These are phyloP conservation scores for Backusella circina DNA, from an alignment of 192 early-diverging fungal species.

Conservation along the genomic window DNA sequence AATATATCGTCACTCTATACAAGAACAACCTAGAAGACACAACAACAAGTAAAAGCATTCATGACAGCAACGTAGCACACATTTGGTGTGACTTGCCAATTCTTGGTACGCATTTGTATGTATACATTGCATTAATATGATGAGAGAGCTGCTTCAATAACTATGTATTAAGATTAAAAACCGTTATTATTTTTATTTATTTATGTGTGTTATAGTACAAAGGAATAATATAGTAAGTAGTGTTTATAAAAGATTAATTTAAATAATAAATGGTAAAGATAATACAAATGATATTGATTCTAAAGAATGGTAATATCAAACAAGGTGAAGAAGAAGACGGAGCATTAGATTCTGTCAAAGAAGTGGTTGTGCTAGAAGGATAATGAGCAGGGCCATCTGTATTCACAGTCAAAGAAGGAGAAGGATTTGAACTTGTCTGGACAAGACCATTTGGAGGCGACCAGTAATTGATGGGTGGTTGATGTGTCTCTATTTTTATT, in stretches of 20 bases:
- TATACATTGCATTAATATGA: no score
- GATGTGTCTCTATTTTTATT: background rate
- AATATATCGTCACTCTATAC: no score
- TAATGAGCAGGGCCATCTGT: background rate
- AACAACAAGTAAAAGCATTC: no score
- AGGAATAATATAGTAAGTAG: background rate
- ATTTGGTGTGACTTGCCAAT: no score
- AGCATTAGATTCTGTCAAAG: background rate
- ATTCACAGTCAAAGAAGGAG: slow-evolving; percentile 5
- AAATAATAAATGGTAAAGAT: background rate
- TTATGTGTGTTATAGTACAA: background rate
- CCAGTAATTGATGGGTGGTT: background rate
- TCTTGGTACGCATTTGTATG: no score
- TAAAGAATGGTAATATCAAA: background rate
- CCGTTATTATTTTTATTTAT: background rate
- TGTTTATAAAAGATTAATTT: background rate
- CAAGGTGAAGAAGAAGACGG: background rate
- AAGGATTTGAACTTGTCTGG: background rate
- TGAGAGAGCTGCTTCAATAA: no score
- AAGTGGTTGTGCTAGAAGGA: background rate
- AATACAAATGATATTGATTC: background rate
- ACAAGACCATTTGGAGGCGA: background rate
- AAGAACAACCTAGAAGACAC: no score
- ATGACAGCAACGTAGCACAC: no score
- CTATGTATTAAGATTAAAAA: no score